Conservation (phyloP, 306 rosid genomes). For the Prunus mongolica region DNA sequence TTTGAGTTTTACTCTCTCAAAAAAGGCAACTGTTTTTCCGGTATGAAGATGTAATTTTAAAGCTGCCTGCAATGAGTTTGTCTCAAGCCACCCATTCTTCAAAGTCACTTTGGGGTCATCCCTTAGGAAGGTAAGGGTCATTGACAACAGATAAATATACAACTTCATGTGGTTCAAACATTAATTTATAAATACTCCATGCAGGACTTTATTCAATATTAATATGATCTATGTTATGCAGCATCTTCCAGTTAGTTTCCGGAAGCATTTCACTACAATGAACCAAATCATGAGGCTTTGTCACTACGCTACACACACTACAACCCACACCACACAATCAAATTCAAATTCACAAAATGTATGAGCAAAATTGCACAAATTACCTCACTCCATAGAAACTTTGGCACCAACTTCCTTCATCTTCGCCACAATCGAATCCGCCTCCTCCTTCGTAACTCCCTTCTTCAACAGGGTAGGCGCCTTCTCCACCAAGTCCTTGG, state of each 20-base stretch:
- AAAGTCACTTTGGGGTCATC: not conserved
- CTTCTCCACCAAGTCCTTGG: slow-evolving; percentile 94
- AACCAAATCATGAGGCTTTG: too few species aligned
- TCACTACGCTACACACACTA: not conserved
- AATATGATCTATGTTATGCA: too few species aligned
- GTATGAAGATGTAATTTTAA: not conserved
- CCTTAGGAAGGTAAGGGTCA: not conserved
- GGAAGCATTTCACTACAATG: too few species aligned
- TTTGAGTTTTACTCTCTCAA: not conserved
- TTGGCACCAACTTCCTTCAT: slow-evolving; percentile 89
- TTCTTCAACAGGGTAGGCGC: slow-evolving; percentile 82
- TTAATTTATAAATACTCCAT: not conserved
- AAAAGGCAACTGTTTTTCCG: not conserved
- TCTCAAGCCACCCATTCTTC: slow-evolving; percentile 1
- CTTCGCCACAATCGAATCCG: slow-evolving; percentile 68
- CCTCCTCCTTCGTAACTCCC: slow-evolving; percentile 89
- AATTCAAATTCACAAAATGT: not conserved
- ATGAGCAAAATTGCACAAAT: not conserved
- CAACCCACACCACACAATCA: not conserved
- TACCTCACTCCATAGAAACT: slow-evolving; percentile 84
- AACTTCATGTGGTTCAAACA: not conserved
- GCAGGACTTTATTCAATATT: too few species aligned
- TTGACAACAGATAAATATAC: not conserved
- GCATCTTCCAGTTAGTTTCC: too few species aligned
- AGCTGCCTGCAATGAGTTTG: slow-evolving; percentile 2